Base-by-base conservation (phyloP, 2,329 filamentous ascomycete genomes). In the Aureobasidium sp. region DNA sequence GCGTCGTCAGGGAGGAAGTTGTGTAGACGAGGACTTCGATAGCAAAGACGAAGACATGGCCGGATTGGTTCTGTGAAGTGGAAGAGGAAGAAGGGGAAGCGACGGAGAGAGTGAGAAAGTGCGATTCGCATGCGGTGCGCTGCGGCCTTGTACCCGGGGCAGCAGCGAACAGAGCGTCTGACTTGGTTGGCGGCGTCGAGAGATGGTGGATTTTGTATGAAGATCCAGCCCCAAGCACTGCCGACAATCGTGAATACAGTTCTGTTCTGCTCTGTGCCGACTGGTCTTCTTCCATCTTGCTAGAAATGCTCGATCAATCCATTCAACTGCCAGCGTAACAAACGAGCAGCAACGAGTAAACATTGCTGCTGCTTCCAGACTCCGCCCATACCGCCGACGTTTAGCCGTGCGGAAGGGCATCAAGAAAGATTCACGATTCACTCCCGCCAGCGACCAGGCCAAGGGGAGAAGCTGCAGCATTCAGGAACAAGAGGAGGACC, bases 11-110 rank as follows among this genome's bases (percentile, higher is more conserved):
- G 68, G 84, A 83, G 50, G 84, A 83, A 0, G 92, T 96, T 0
- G 76, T 89, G 75, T 95, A 99, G 64, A 99, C 83, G 68, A 94
- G 82, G 57, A 97, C 81, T 72, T 99, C 94, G 65, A 99, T 82
- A 17, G 89, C 93, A 63, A 96, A 87, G 9, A 93, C 81, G 7
- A 97, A 77, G 1, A 95, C 81, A 65, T 85, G 80, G 24, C 76
- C 68, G 50, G 61, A n/a, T 39, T 37, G 59, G 44, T 63, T 64
- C 32, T 69, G 65, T 1, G 47, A 34, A 4, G 2, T 34, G 17
- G 47, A 20, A 4, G 48, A 26, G 12, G 29, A 24, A 6, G 48
- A 17, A 20, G 48, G 29, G 26, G 47, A 51, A 20, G 47, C n/a
- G 17, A 44, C 56, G 0, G 83, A 84, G 24, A 85, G 80, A 6